Evolutionary conservation across 2,329 filamentous ascomycete species (phyloP), one percentile per base, ranked within the genome.

Genomic region (Exophiala spinifera): DNA sequence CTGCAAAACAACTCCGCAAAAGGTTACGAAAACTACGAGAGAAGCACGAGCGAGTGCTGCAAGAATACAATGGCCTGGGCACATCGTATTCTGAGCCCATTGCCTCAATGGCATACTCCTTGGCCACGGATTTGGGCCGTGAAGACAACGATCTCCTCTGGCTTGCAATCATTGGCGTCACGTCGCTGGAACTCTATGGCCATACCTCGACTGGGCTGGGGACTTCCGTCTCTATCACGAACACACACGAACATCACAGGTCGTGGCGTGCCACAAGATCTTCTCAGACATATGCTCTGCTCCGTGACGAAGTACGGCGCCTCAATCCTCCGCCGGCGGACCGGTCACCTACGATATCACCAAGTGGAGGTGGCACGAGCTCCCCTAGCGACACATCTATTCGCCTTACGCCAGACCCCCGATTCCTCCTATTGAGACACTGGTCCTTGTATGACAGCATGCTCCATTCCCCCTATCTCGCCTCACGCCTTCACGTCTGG

Each of bases 391-490:
- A 99, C 70, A 95, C 85, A 8, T 88, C 90, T 47, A 97, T 99
- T 62, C 85, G 91, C 19, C 76, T 99, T 36, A 96, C 91, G 0
- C 94, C 94, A 0, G 94, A 99, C 67, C 95, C 94, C 8, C 87
- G 89, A 37, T 96, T 99, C 63, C 80, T 97, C 21, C 81, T 99
- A 0, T 89, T 97, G 49, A 81, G 94, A 31, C 94, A 99, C 69
- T 99, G 94, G 94, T 96, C 90, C 63, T 77, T 99, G 13, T 97
- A 97, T 70, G 94, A 99, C 67, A 96, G 91, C 69, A 97, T 99
- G 94, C 80, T 97, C 11, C 94, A 99, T 70, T 96, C 91, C 0
- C 91, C 92, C 0, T 97, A 96, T 66, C 82, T 99, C 3, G 92
- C 95, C 56, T 89, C 92, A 3, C 83, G 90, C 28, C 79, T 99